A percentile compares a stretch with the other conserved stretches of the same genome.
These are phyloP conservation scores for Breviolum minutum DNA, from an alignment of 73 alveolate genomes.

Conservation along the genomic window DNA sequence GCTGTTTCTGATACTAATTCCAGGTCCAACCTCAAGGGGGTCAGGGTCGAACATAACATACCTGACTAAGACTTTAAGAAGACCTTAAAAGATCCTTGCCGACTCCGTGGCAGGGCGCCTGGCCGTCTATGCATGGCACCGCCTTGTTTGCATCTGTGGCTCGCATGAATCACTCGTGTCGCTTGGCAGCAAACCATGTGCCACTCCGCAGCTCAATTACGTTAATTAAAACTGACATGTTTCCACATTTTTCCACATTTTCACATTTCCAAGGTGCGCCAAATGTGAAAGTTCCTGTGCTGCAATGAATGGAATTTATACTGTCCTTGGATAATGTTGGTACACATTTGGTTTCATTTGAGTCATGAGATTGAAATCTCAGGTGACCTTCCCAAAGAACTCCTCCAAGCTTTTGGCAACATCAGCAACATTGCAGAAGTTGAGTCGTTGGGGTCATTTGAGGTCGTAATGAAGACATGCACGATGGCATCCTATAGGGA, in stretches of 20 bases:
- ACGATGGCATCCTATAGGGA: too few relatives aligned
- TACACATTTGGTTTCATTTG: background rate
- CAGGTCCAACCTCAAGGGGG: too few relatives aligned
- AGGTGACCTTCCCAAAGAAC: constrained; percentile 78
- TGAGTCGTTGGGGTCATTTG: background rate
- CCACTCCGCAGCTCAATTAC: too few relatives aligned
- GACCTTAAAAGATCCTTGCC: too few relatives aligned
- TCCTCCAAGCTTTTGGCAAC: constrained; percentile 56
- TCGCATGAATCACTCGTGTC: constrained; percentile 79
- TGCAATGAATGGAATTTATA: background rate
- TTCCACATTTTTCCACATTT: background rate
- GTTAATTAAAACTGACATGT: too few relatives aligned
- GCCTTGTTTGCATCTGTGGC: constrained; percentile 84
- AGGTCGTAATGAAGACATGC: background rate
- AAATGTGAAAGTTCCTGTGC: constrained; percentile 27
- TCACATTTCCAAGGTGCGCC: constrained; percentile 41
- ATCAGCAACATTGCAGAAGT: background rate
- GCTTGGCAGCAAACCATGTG: constrained; percentile 16
- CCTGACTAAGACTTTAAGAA: too few relatives aligned
- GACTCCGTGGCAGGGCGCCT: constrained; percentile 28
- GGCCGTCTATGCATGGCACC: constrained; percentile 94
- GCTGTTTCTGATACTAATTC: too few relatives aligned
- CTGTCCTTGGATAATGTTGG: too few relatives aligned
- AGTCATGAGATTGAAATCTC: background rate
- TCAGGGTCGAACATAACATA: background rate